Conservation (phyloP, 139 green algal genomes). For the Chara braunii region DNA sequence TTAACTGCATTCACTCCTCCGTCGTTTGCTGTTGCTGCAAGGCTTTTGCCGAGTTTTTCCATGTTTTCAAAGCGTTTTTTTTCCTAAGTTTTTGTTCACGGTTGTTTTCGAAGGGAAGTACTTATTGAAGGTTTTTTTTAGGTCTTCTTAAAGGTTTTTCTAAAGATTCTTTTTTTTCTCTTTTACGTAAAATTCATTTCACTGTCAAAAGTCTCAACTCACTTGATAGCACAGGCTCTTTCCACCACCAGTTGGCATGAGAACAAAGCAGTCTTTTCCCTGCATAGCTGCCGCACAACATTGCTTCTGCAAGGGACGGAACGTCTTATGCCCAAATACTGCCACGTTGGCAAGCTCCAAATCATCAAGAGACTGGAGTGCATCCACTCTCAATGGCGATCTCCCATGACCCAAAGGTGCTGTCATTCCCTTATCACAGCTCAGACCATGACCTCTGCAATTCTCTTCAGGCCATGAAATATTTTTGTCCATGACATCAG, state of each 20-base stretch:
- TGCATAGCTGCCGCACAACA: slow-evolving; percentile 55
- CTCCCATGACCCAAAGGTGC: background rate
- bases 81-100: too few relatives aligned
- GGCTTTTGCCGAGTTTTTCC: too few relatives aligned
- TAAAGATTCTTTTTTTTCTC: too few relatives aligned
- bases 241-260: slow-evolving; percentile 90
- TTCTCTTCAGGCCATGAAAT: background rate
- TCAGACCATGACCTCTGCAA: background rate
- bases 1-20: too few relatives aligned
- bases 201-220: too few relatives aligned
- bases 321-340: slow-evolving; percentile 33
- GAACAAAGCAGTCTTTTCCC: slow-evolving; percentile 72
- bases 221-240: slow-evolving; percentile 73
- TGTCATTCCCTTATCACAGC: background rate
- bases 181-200: too few relatives aligned
- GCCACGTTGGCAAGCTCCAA: slow-evolving; percentile 19
- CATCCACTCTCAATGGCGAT: slow-evolving; percentile 14
- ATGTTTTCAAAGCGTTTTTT: too few relatives aligned
- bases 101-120: too few relatives aligned
- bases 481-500: background rate
- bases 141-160: too few relatives aligned
- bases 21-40: too few relatives aligned
- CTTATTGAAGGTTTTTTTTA: too few relatives aligned
- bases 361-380: slow-evolving; percentile 15
- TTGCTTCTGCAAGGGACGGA: slow-evolving; percentile 49